Conservation (phyloP, 352 stramenopile genomes). For the Pythium monospermum region DNA sequence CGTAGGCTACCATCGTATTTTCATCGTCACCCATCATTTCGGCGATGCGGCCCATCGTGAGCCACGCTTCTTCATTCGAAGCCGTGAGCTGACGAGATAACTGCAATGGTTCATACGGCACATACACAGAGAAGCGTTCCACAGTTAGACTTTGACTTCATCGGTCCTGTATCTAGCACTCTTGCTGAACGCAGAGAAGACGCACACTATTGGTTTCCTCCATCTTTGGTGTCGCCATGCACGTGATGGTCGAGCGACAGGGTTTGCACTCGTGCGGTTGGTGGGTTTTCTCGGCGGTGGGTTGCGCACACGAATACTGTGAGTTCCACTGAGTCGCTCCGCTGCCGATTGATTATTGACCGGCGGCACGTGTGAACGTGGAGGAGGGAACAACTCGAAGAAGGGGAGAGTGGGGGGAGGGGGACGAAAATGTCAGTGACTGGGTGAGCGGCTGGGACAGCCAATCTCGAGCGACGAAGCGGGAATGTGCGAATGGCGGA, state of each 20-base stretch:
- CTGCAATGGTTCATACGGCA: conserved; percentile 18
- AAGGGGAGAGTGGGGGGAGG: conserved; percentile 25
- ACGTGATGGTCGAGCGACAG: no score
- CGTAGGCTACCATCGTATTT: conserved; percentile 85
- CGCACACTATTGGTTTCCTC: conserved; percentile 61
- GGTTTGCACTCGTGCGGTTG: not conserved
- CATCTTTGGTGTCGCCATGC: conserved; percentile 74
- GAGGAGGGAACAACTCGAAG: conserved; percentile 25
- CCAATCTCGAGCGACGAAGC: not conserved
- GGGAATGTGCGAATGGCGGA: conserved; percentile 27
- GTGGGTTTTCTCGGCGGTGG: not conserved
- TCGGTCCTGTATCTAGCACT: no score
- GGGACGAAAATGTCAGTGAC: conserved; percentile 2
- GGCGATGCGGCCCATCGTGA: conserved; percentile 77
- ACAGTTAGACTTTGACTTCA: no score
- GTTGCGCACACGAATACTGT: not conserved
- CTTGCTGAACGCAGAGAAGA: no score
- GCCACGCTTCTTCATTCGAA: conserved; percentile 80
- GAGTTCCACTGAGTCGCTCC: not conserved
- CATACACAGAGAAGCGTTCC: not conserved
- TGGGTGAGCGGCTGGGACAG: not conserved
- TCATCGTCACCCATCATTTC: conserved; percentile 89
- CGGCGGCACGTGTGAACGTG: not conserved
- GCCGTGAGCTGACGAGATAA: conserved; percentile 65
- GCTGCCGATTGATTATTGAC: not conserved